Base-by-base conservation (phyloP, 352 stramenopile genomes). In the Pythium chondricola region DNA sequence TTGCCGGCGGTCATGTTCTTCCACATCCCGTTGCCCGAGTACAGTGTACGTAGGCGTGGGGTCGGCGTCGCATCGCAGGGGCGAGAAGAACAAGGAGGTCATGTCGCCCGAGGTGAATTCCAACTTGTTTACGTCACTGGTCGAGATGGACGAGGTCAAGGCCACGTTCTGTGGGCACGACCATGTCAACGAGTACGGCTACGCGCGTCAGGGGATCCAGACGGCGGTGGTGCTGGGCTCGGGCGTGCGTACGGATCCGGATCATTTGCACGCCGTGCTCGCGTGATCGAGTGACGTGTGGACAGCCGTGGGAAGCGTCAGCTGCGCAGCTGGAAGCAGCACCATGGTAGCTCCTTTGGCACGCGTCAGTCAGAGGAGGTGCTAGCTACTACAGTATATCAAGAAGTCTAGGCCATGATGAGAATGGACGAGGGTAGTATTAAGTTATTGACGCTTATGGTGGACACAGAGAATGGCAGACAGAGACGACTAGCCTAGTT, bases 1-100 rank as follows among this genome's bases (percentile, higher is more conserved):
- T 47, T 65, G 17, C 61, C 56, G 8, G 60, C 56, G 9, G 25
- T 74, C 16, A 68, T 63, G 36, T 74, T 68, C 38, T 73, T 73
- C 53, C 53, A 62, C 35, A 62, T 62, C 42, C 54, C 54, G 10
- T 14, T 62, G 14, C 54, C 54, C 4, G 55, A 63, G 48, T 63
- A 63, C 32, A n/a, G n/a, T n/a, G n/a, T n/a, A n/a, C n/a, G n/a
- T n/a, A n/a, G 48, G 36, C 2, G 35, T 50, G 38, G 44, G 41
- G 26, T 11, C 30, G 14, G 17, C 3, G 21, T 38, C 38, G 6
- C 18, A 41, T 3, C 44, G 30, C 5, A 36, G 21, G 0, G 26
- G 17, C 1, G 54, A 47, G 2, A 21, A 57, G 2, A 32, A 48
- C 10, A 21, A 32, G 0, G 56, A 65, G 40, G 16, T 4, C 2